Base-by-base conservation (phyloP, 129 eudicot genomes). In the Smallanthus sonchifolius region DNA sequence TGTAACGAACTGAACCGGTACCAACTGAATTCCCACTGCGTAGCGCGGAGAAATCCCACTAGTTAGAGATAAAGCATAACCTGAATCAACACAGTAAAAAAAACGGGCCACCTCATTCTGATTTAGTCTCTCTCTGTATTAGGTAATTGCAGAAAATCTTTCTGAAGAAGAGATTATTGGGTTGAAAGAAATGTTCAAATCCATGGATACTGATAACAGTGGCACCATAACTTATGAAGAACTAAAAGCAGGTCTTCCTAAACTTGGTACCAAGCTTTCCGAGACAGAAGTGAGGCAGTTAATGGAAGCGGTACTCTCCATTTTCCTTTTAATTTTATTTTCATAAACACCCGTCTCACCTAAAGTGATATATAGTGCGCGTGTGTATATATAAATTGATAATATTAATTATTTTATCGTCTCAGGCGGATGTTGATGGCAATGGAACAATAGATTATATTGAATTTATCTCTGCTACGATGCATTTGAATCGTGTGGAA, bases 91-190 rank as follows among this genome's bases (percentile, higher is more conserved):
- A 8, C 2, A 54, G 10, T 56, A 15, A 69, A 24, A 40, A 37
- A 28, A 28, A 56, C 14, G 47, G 20, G 2, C 19, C 49, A 67
- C 32, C 65, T 63, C 78, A 32, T 61, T 54, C 69, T 82, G 42
- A 84, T 80, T 36, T 39, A 42, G 37, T 38, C 13, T 80, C 9
- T 10, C 39, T 51, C 57, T 80, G 44, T 5, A 69, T 48, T 72
- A 92, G 96, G 98, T 93, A 56, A 93, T 93, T 81, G 98, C 98
- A 16, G 96, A 93, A 82, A 93, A 88, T 75, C 89, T 93, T 10
- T 90, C 98, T 30, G 98, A 93, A 79, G 98, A 93, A 83, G 98
- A 93, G 76, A 93, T 93, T 24, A 84, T 83, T 43, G 98, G 98
- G 59, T 83, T 93, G 82, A 93, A 93, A 85, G 97, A 93, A 77